Evolutionary conservation across 192 early-diverging fungal genomes (phyloP).

Genomic region (Piromyces sp.): DNA sequence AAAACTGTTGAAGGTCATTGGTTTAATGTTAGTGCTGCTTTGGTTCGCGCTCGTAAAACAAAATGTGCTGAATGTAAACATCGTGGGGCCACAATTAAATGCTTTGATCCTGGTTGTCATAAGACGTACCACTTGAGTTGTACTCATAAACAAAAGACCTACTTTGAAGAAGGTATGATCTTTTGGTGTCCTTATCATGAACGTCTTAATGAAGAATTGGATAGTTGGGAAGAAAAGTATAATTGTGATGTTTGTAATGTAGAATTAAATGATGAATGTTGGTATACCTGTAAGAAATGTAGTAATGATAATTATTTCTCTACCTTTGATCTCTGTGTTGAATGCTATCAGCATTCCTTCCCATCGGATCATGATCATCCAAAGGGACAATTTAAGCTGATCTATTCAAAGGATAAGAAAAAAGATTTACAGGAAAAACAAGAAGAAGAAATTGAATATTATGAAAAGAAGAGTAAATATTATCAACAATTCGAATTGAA

Average conservation of each 20-base stretch:
- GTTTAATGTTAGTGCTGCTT: slow-evolving; percentile 70
- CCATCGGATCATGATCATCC: slow-evolving; percentile 16
- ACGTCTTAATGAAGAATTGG: background rate
- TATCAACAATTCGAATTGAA: background rate
- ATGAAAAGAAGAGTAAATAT: background rate
- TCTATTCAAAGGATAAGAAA: background rate
- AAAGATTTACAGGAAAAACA: background rate
- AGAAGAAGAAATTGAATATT: background rate
- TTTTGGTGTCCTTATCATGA: slow-evolving; percentile 81
- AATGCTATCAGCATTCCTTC: slow-evolving; percentile 9
- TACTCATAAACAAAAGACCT: slow-evolving; percentile 43
- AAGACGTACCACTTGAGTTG: slow-evolving; percentile 68
- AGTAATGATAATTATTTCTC: slow-evolving; percentile 38
- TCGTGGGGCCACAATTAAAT: slow-evolving; percentile 71
- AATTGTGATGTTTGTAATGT: slow-evolving; percentile 48
- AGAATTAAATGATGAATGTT: slow-evolving; percentile 29
- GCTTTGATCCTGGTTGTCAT: slow-evolving; percentile 70
- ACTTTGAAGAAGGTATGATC: slow-evolving; percentile 60
- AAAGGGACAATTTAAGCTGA: slow-evolving; percentile 11
- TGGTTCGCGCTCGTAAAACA: slow-evolving; percentile 44
- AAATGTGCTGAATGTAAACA: slow-evolving; percentile 57
- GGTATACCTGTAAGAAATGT: slow-evolving; percentile 46
- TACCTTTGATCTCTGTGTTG: slow-evolving; percentile 47
- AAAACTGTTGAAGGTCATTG: slow-evolving; percentile 45
- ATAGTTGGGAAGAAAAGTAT: slow-evolving; percentile 47